Base-by-base conservation (phyloP, 1,284 basidiomycete species). In the Moesziomyces aphidis region DNA sequence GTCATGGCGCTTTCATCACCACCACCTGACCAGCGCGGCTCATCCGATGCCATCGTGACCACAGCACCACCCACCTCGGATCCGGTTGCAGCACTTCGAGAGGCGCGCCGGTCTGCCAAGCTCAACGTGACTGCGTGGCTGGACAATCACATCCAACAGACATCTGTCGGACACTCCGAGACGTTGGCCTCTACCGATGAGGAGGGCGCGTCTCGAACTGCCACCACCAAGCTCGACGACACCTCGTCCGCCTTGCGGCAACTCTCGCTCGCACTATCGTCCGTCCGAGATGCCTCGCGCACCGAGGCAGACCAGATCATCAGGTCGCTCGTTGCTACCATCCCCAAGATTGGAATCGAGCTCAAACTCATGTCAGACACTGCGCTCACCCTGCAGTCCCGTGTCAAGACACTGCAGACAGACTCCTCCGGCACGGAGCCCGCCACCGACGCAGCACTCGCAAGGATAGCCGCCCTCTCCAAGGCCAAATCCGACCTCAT, bases 291-390 rank as follows among this genome's bases (percentile, higher is more conserved):
- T 50, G 49, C 51, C 15, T 61, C 61, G 6, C 58, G 64, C 47
- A 54, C 50, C n/a, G 56, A 73, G 31, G 55, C 72, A 5, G 64
- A 76, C 22, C 61, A 60, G 22, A 55, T 62, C 65, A 55, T 73
- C 61, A 34, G 46, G 22, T 64, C 56, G 52, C 62, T 76, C 53
- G 59, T 69, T 21, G 50, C 58, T 0, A 66, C 61, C 43, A 63
- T 73, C 23, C 69, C 73, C 26, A 72, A 61, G 28, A 55, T 76
- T 10, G 59, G 50, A 13, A 54, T 73, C 51, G 65, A 73, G 39
- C 55, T 69, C 53, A 59, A 58, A 34, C 67, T 76, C 46, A 62
- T 72, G 65, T 56, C 52, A 6, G 63, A 76, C 42, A 62, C 64
- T 4, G 73, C 68, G 6, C 55, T 53, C 0, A 45, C 53, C 8